Percentiles rank a stretch among this genome's conserved stretches.
Conservation (phyloP, 1,139 yeast species). For the Blastobotrys capitulatus region DNA sequence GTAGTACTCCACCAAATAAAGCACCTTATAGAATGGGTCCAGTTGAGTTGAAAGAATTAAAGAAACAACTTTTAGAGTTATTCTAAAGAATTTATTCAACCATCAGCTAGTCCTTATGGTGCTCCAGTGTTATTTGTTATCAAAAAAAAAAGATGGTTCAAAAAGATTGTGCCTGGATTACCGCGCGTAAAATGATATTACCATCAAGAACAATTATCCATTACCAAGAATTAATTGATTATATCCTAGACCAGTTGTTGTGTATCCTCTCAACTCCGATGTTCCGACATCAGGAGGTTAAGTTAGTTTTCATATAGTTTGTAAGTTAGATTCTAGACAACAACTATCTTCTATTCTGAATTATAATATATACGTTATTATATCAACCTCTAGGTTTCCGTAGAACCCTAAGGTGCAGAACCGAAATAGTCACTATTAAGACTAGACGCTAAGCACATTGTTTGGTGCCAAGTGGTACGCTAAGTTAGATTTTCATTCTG, state of each 20-base stretch:
- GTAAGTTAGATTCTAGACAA: too few relatives aligned
- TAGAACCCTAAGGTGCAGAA: too few relatives aligned
- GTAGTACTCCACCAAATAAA: not conserved
- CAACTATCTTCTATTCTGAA: too few relatives aligned
- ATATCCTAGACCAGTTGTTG: not conserved
- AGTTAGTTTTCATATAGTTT: too few relatives aligned
- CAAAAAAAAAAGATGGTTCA: slow-evolving; percentile 19
- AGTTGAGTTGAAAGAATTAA: not conserved
- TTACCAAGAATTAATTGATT: not conserved
- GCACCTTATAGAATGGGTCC: not conserved
- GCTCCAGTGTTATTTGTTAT: slow-evolving; percentile 16
- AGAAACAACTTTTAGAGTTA: not conserved
- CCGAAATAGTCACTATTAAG: too few relatives aligned
- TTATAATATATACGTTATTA: too few relatives aligned
- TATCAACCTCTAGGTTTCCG: too few relatives aligned
- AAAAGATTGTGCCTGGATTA: slow-evolving; percentile 19
- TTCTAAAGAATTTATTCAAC: not conserved
- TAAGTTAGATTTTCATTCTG: slow-evolving; percentile 20
- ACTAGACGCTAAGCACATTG: too few relatives aligned
- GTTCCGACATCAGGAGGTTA: too few relatives aligned
- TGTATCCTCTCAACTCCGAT: too few relatives aligned
- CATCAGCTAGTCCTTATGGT: not conserved
- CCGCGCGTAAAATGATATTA: slow-evolving; percentile 12
- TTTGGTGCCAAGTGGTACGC: slow-evolving; percentile 13
- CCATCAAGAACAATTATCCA: slow-evolving; percentile 12